Evolutionary conservation across 345 rosid species (phyloP).

Genomic region (Gossypium turneri): DNA sequence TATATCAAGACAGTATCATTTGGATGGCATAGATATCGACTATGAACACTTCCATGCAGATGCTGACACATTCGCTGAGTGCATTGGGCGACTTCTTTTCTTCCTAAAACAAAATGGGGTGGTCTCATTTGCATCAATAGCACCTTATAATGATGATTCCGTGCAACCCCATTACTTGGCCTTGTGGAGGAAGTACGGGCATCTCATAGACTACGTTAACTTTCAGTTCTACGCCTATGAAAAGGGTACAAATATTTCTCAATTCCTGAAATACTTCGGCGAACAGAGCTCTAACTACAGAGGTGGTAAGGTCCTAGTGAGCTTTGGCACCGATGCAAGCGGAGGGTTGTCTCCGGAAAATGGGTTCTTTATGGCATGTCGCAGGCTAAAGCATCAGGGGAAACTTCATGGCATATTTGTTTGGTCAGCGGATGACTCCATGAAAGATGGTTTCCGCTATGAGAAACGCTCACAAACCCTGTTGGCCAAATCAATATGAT

Average conservation of each 20-base stretch:
- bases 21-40: slow-evolving; percentile 56
- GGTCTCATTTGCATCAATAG: slow-evolving; percentile 48
- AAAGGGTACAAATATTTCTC: slow-evolving; percentile 33
- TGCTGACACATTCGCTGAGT: slow-evolving; percentile 50
- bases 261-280: slow-evolving; percentile 35
- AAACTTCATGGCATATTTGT: slow-evolving; percentile 54
- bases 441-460: slow-evolving; percentile 32
- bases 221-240: slow-evolving; percentile 58
- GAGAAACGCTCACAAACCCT: slow-evolving; percentile 37
- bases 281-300: slow-evolving; percentile 38
- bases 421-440: slow-evolving; percentile 63
- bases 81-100: slow-evolving; percentile 44
- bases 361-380: slow-evolving; percentile 47
- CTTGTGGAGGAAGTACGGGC: slow-evolving; percentile 49
- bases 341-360: slow-evolving; percentile 41
- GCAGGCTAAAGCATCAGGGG: slow-evolving; percentile 23
- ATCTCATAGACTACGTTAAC: slow-evolving; percentile 56
- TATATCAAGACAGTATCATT: slow-evolving; percentile 28
- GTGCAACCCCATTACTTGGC: slow-evolving; percentile 49
- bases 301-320: slow-evolving; percentile 41
- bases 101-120: slow-evolving; percentile 28
- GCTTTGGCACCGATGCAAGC: slow-evolving; percentile 45
- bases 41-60: slow-evolving; percentile 50
- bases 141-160: slow-evolving; percentile 38
- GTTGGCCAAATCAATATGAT: slow-evolving; percentile 4